Evolutionary conservation across 768 basidiomycete genomes (phyloP).

Genomic region (Macrolepiota dolichaula): DNA sequence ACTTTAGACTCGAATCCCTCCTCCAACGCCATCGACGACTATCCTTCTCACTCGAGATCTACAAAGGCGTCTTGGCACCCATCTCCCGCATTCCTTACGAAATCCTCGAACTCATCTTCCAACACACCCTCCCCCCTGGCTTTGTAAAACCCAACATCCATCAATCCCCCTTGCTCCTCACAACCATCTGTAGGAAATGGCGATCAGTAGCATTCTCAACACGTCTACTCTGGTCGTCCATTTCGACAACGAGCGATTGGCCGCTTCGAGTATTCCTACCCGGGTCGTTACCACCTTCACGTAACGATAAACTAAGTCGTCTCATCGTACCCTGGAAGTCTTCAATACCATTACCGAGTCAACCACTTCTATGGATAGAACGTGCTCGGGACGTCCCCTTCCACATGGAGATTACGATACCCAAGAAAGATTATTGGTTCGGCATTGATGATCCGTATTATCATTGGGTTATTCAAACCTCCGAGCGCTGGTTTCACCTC

Average conservation of each 20-base stretch:
- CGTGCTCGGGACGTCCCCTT: not conserved
- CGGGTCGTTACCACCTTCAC: not conserved
- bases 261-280: not conserved
- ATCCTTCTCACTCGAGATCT: conserved; percentile 4
- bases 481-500: conserved; percentile 8
- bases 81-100: conserved; percentile 5
- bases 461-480: conserved; percentile 1
- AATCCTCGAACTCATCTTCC: conserved; percentile 3
- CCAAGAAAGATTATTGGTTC: conserved; percentile 3
- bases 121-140: not conserved
- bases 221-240: conserved; percentile 1
- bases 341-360: not conserved
- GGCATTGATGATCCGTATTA: conserved; percentile 2
- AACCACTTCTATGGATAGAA: not conserved
- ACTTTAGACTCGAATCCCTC: not conserved
- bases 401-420: conserved; percentile 6
- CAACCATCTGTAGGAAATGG: not conserved
- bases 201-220: not conserved
- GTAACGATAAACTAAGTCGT: not conserved
- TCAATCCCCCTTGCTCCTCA: conserved; percentile 3
- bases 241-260: conserved; percentile 7
- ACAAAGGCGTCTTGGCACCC: not conserved
- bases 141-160: conserved; percentile 4
- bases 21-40: not conserved
- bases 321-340: not conserved